Evolutionary conservation across 345 rosid species (phyloP).

Genomic region (Lepidium didymum): DNA sequence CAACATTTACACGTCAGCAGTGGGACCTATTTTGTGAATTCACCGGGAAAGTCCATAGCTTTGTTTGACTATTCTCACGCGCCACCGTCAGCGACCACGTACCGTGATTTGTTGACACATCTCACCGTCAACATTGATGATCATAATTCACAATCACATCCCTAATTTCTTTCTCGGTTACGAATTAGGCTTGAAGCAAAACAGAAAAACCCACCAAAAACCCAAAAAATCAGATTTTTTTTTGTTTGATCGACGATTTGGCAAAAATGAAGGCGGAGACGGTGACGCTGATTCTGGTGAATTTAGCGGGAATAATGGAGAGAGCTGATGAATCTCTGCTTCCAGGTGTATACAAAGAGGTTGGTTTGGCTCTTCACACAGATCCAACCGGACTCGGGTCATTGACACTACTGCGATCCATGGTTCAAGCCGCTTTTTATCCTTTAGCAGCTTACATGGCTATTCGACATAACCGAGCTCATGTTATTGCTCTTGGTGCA

Average conservation of each 20-base stretch:
- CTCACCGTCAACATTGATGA: slow-evolving; percentile 1
- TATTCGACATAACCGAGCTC: slow-evolving; percentile 45
- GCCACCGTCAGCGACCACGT: slow-evolving; percentile 19
- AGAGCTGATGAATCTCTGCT: slow-evolving; percentile 84
- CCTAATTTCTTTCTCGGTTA: background rate
- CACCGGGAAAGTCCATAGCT: background rate
- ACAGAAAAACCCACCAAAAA: background rate
- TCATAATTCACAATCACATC: background rate
- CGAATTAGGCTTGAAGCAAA: background rate
- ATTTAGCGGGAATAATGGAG: slow-evolving; percentile 86
- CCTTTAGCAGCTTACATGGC: slow-evolving; percentile 67
- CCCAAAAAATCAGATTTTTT: too few species aligned
- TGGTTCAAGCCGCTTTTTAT: slow-evolving; percentile 50
- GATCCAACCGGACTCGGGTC: slow-evolving; percentile 86
- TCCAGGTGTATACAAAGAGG: slow-evolving; percentile 88
- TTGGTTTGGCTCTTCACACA: slow-evolving; percentile 74
- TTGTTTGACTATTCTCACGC: slow-evolving; percentile 23
- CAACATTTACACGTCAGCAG: background rate
- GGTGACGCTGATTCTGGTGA: slow-evolving; percentile 65
- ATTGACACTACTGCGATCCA: slow-evolving; percentile 60
- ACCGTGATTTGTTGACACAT: background rate
- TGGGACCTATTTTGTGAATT: background rate
- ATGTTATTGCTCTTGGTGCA: slow-evolving; percentile 63
- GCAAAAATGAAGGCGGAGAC: slow-evolving; percentile 50
- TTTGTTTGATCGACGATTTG: background rate